Conservation (phyloP, 129 eudicot species). For the Helianthus tuberosus region DNA sequence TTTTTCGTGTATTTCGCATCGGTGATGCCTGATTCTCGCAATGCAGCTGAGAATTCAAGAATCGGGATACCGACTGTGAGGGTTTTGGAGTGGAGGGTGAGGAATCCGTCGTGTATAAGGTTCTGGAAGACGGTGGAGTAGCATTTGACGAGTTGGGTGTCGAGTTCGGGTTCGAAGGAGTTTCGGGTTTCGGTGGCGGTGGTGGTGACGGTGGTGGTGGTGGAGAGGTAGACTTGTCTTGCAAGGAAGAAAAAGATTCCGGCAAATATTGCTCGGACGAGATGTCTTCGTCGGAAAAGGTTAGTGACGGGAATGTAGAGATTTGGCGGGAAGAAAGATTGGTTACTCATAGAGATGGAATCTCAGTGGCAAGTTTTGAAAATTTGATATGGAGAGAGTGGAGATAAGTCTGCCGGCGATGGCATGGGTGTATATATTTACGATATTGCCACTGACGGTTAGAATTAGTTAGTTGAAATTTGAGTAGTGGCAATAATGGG, state of each 20-base stretch:
- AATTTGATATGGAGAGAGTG: neutral
- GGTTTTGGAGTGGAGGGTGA: conserved; percentile 43
- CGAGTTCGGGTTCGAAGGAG: conserved; percentile 15
- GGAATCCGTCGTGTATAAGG: conserved; percentile 43
- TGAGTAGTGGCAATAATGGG: neutral
- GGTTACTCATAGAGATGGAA: neutral
- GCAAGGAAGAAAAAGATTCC: conserved; percentile 47
- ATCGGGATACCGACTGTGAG: conserved; percentile 44
- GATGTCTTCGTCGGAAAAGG: conserved; percentile 11
- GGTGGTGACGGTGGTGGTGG: conserved; percentile 30
- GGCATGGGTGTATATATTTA: neutral
- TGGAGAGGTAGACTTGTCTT: conserved; percentile 52
- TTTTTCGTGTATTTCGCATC: conserved; percentile 33
- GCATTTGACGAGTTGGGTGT: conserved; percentile 24
- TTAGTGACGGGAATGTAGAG: neutral
- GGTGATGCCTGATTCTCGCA: conserved; percentile 44
- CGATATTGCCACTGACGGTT: conserved; percentile 10
- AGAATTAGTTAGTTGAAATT: neutral
- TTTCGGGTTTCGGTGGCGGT: neutral
- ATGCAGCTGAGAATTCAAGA: conserved; percentile 30
- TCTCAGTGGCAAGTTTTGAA: conserved; percentile 2
- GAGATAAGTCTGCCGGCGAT: neutral
- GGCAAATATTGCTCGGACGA: conserved; percentile 45
- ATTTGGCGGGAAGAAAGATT: neutral
- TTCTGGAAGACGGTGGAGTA: conserved; percentile 53